Evolutionary conservation across 2,329 filamentous ascomycete species (phyloP).

Genomic region (Trichoderma simmonsii): DNA sequence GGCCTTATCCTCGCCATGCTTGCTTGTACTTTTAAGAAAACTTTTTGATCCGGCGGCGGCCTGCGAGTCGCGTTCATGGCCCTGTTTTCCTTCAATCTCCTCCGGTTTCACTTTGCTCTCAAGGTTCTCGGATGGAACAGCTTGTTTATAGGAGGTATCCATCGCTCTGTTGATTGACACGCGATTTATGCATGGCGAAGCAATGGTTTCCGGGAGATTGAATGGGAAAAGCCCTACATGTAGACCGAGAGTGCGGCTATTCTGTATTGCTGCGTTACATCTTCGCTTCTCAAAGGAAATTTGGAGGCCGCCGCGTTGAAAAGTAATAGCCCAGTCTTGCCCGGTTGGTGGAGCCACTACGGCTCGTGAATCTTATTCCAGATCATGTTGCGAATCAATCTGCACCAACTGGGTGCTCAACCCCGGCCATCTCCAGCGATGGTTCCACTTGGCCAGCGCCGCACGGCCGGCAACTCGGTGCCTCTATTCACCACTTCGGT

Average conservation of each 20-base stretch:
- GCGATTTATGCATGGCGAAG: background rate
- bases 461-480: background rate
- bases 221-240: background rate
- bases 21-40: background rate
- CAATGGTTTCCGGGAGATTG: background rate
- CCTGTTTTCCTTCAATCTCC: background rate
- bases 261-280: background rate
- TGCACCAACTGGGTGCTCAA: background rate
- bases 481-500: background rate
- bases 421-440: background rate
- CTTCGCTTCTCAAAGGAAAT: background rate
- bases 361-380: background rate
- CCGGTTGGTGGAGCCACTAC: background rate
- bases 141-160: background rate
- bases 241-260: background rate
- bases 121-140: background rate
- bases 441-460: background rate
- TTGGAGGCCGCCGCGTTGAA: background rate
- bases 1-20: background rate
- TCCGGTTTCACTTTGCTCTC: background rate
- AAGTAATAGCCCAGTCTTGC: background rate
- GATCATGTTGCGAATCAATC: background rate
- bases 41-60: background rate
- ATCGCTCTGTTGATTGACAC: background rate
- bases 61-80: background rate